These are phyloP conservation scores for Pseudisothecium myosuroides DNA, from an alignment of 225 moss, liverwort and hornwort species.

Conservation along the genomic window DNA sequence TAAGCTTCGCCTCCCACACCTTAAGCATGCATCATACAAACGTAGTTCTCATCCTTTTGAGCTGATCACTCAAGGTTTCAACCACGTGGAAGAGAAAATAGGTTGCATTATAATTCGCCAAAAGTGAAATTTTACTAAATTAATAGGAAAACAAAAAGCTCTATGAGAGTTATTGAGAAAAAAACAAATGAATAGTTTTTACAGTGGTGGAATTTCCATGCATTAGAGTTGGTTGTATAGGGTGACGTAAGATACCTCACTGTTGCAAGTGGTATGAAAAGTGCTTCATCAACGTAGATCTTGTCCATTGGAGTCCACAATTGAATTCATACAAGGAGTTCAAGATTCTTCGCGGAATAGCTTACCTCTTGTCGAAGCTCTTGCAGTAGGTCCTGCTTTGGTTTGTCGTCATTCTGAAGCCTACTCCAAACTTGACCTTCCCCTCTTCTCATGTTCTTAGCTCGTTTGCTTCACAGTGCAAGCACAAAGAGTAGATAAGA, in stretches of 20 bases:
- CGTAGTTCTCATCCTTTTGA: not conserved
- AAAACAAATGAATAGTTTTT: not conserved
- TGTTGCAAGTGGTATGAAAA: not conserved
- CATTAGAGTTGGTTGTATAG: not conserved
- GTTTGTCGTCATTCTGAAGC: constrained; percentile 55
- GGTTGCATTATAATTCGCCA: not conserved
- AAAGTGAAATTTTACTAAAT: not conserved
- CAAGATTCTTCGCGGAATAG: not conserved
- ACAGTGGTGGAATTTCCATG: not conserved
- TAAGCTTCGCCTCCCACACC: constrained; percentile 87
- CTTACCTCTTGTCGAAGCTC: constrained; percentile 41
- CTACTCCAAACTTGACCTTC: constrained; percentile 73
- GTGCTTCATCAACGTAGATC: not conserved
- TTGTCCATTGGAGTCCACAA: not conserved
- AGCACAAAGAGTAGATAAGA: not conserved
- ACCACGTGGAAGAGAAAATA: not conserved
- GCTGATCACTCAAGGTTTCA: not conserved
- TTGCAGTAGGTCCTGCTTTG: constrained; percentile 74
- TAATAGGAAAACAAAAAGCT: not conserved
- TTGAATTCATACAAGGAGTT: not conserved
- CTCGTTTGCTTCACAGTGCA: constrained; percentile 74
- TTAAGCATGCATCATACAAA: constrained; percentile 5
- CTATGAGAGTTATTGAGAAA: not conserved
- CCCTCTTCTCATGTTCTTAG: constrained; percentile 53
- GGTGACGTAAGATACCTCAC: not conserved